Base-by-base conservation (phyloP, 2,329 filamentous ascomycete species). In the Colletotrichum aenigma region DNA sequence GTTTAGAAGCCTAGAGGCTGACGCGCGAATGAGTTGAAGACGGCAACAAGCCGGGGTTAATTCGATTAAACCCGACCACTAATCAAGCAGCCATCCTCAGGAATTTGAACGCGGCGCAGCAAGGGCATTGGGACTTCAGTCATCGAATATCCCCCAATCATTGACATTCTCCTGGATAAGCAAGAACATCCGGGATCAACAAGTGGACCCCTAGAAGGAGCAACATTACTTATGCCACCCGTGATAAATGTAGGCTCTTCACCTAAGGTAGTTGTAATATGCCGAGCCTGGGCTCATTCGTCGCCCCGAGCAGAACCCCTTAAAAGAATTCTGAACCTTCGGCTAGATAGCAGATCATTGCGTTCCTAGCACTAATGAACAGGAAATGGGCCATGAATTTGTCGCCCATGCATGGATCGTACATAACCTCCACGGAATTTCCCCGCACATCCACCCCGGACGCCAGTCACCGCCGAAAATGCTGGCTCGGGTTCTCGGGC, bases 291-390 rank as follows among this genome's bases (percentile, higher is more conserved):
- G 4, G 43, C 43, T 52, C 0, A 4, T 2, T 13, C 0, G 12
- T 52, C 4, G 6, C 4, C 43, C 0, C 43, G 10, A 7, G 10
- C n/a, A 13, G 2, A 13, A 24, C 0, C 43, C n/a, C 43, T 52
- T 21, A 0, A 21, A 21, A 21, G 0, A 3, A n/a, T 10, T n/a
- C 1, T n/a, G 18, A n/a, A 43, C 38, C 0, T n/a, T 43, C 5
- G 38, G 8, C 43, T 48, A 21, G 0, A 13, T 21, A 21, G n/a
- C n/a, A 21, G n/a, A 4, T 52, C 43, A 13, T 21, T 4, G 10
- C 43, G 18, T 21, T 21, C 9, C 43, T 10, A n/a, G 21, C 18
- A 21, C 10, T n/a, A 7, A 52, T 21, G 6, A 52, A n/a, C 10
- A 52, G n/a, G 10, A 24, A 3, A 52, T 52, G n/a, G 12, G 21